Conservation (phyloP, 768 basidiomycete species). For the Vishniacozyma victoriae region DNA sequence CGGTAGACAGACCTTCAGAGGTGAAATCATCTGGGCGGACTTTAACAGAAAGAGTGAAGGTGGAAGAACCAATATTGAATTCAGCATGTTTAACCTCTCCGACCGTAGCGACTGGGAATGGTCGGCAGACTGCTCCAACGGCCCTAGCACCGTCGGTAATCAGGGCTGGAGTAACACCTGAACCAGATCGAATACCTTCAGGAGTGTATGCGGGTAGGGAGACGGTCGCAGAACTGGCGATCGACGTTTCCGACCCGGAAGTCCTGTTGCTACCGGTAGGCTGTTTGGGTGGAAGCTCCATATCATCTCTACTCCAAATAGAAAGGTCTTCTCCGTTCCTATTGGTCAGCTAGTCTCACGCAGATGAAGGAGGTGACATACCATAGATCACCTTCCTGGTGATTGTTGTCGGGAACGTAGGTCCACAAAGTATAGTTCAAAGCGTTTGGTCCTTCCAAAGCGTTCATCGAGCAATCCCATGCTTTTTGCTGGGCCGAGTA, state of each 20-base stretch:
- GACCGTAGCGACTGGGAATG: slow-evolving; percentile 70
- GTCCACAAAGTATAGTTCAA: slow-evolving; percentile 50
- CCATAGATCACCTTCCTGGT: slow-evolving; percentile 94
- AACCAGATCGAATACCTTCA: background rate
- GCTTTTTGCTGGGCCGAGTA: slow-evolving; percentile 68
- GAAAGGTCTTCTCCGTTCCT: slow-evolving; percentile 86
- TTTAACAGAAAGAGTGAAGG: slow-evolving; percentile 63
- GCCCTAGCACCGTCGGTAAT: slow-evolving; percentile 82
- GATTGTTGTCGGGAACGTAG: slow-evolving; percentile 59
- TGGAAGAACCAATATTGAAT: slow-evolving; percentile 68
- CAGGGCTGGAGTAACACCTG: slow-evolving; percentile 49
- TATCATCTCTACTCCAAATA: slow-evolving; percentile 75
- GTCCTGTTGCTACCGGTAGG: background rate
- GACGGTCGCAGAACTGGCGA: slow-evolving; percentile 10
- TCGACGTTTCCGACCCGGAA: background rate
- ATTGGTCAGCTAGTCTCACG: background rate
- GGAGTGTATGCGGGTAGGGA: background rate
- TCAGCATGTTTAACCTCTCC: slow-evolving; percentile 62
- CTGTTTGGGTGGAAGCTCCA: slow-evolving; percentile 20
- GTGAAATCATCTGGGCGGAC: slow-evolving; percentile 59
- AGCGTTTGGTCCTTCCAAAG: slow-evolving; percentile 48
- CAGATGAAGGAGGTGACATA: slow-evolving; percentile 5
- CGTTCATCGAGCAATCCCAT: slow-evolving; percentile 52
- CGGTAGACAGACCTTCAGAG: slow-evolving; percentile 59
- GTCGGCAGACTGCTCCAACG: slow-evolving; percentile 73